These are phyloP conservation scores for Prunus yedoensis DNA, from an alignment of 331 rosid species.

Conservation along the genomic window DNA sequence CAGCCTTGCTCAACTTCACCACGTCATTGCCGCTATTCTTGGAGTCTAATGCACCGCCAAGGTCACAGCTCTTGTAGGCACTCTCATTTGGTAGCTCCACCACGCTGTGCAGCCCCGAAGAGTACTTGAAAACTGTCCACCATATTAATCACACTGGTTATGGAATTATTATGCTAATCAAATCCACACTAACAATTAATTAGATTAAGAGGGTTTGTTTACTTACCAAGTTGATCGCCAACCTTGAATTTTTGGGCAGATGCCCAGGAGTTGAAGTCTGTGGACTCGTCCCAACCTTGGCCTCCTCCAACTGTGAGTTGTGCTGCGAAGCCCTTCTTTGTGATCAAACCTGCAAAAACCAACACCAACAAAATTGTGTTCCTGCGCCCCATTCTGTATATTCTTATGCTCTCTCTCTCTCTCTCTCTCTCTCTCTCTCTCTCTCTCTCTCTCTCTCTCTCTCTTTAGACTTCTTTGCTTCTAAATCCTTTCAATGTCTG, in stretches of 20 bases:
- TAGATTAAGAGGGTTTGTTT: neutral
- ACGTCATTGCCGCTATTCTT: slow-evolving; percentile 64
- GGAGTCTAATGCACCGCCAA: slow-evolving; percentile 47
- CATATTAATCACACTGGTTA: neutral
- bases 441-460: slow-evolving; percentile 8
- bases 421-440: slow-evolving; percentile 1
- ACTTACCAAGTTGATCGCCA: slow-evolving; percentile 85
- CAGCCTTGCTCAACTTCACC: slow-evolving; percentile 63
- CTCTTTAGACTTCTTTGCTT: slow-evolving; percentile 8
- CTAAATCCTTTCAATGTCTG: neutral
- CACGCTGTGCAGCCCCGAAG: slow-evolving; percentile 71
- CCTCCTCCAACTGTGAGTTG: slow-evolving; percentile 78
- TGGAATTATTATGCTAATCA: neutral
- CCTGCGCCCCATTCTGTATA: slow-evolving; percentile 47
- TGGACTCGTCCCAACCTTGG: slow-evolving; percentile 88
- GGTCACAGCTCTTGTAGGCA: slow-evolving; percentile 65
- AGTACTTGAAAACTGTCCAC: slow-evolving; percentile 74
- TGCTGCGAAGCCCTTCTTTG: slow-evolving; percentile 44
- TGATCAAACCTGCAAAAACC: slow-evolving; percentile 32
- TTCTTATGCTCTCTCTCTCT: neutral
- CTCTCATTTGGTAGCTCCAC: slow-evolving; percentile 64
- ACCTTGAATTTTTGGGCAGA: slow-evolving; percentile 68
- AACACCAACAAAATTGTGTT: slow-evolving; percentile 50
- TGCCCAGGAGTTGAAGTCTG: slow-evolving; percentile 67
- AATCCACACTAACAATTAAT: neutral